These are phyloP conservation scores for Xylariaceae sp. DNA, from an alignment of 2,329 filamentous ascomycete genomes.

Conservation along the genomic window DNA sequence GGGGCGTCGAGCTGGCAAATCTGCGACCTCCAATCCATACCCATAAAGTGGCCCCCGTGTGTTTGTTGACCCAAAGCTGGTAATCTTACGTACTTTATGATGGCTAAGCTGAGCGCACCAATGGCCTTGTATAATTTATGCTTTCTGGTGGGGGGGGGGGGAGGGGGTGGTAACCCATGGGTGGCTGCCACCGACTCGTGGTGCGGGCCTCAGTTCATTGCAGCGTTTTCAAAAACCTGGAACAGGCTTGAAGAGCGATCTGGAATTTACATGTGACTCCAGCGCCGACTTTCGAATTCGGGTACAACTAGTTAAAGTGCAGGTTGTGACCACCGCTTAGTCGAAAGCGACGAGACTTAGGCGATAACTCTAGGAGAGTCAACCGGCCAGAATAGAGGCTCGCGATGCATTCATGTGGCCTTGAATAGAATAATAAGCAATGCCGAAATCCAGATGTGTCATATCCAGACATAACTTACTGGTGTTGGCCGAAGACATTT, in stretches of 20 bases:
- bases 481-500: background rate
- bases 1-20: constrained; percentile 35
- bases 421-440: background rate
- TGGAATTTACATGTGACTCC: constrained; percentile 46
- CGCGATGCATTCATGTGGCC: background rate
- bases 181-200: constrained; percentile 31
- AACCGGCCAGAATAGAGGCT: background rate
- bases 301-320: constrained; percentile 15
- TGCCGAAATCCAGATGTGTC: background rate
- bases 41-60: constrained; percentile 33
- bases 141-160: too few relatives aligned
- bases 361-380: constrained; percentile 7
- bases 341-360: constrained; percentile 28
- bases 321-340: constrained; percentile 19
- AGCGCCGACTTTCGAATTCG: constrained; percentile 37
- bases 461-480: background rate
- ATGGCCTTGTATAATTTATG: constrained; percentile 20
- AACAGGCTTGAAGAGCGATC: constrained; percentile 32
- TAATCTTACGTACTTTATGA: constrained; percentile 36
- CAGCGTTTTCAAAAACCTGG: constrained; percentile 17
- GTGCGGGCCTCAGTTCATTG: constrained; percentile 29
- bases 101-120: constrained; percentile 34
- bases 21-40: constrained; percentile 43
- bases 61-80: constrained; percentile 35
- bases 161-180: background rate